Percentiles rank a stretch among this genome's conserved stretches.
Evolutionary conservation across 148 eudicot species (phyloP).

Genomic region (Amaranthus palmeri): DNA sequence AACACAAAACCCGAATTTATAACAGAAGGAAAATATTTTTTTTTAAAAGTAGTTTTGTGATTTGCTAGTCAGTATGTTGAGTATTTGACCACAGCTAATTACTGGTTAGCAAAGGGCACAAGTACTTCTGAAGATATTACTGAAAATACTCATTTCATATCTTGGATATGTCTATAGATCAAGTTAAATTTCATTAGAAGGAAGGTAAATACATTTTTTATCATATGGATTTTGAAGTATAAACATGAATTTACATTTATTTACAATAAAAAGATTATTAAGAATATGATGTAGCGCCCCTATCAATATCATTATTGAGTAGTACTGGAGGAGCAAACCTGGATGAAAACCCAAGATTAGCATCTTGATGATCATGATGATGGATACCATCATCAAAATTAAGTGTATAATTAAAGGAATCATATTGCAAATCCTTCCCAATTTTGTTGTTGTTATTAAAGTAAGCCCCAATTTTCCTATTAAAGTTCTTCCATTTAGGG

Average conservation of each 20-base stretch:
- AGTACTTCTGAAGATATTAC: too few relatives aligned
- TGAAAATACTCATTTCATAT: too few relatives aligned
- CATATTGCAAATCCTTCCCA: conserved; percentile 40
- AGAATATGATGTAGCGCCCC: background rate
- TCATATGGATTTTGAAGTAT: too few relatives aligned
- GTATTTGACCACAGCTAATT: too few relatives aligned
- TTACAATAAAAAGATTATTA: background rate
- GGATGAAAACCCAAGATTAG: conserved; percentile 43
- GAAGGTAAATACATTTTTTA: too few relatives aligned
- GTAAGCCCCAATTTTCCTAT: conserved; percentile 48
- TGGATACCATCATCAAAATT: conserved; percentile 53
- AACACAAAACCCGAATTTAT: too few relatives aligned
- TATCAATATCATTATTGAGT: conserved; percentile 7
- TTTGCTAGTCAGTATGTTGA: too few relatives aligned
- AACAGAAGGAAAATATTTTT: too few relatives aligned
- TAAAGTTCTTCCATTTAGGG: conserved; percentile 88
- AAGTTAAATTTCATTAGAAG: too few relatives aligned
- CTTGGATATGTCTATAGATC: too few relatives aligned
- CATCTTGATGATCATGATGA: conserved; percentile 32
- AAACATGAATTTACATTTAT: background rate
- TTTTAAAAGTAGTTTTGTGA: too few relatives aligned
- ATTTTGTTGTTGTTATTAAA: conserved; percentile 31
- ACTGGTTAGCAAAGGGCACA: too few relatives aligned
- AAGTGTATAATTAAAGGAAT: conserved; percentile 58
- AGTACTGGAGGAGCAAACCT: conserved; percentile 48